phyloP scores from a whole-genome alignment of 441 rosid species.

The Euphorbia schlechtendalii region DNA sequence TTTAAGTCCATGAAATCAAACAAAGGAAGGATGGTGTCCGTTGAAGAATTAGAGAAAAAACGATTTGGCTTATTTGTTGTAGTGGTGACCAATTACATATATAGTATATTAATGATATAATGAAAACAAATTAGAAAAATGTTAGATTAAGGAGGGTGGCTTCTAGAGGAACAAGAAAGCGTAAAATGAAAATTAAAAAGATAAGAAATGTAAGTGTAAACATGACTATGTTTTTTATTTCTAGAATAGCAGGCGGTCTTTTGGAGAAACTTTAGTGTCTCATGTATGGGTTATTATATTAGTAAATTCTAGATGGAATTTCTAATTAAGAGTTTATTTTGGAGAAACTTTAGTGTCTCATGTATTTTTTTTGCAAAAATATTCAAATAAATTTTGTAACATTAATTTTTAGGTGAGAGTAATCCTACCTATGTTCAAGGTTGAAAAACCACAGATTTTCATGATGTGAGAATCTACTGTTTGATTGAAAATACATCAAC shows the following conservation, averaged over 20 bases:
- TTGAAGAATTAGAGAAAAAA: neutral
- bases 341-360: too few relatives aligned
- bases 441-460: too few relatives aligned
- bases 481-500: too few relatives aligned
- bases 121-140: neutral
- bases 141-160: neutral
- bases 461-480: too few relatives aligned
- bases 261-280: neutral
- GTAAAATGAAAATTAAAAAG: neutral
- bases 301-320: neutral
- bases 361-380: too few relatives aligned
- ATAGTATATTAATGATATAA: neutral
- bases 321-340: too few relatives aligned
- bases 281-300: neutral
- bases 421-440: too few relatives aligned
- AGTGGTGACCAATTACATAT: neutral
- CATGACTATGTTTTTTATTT: neutral
- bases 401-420: too few relatives aligned
- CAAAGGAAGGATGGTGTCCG: neutral
- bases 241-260: slow-evolving; percentile 2
- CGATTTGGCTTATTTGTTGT: neutral
- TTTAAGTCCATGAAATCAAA: neutral
- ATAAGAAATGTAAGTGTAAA: neutral
- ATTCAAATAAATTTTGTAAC: too few relatives aligned
- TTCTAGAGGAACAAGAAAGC: neutral